These are phyloP conservation scores for Exophiala mesophila DNA, from an alignment of 2,329 filamentous ascomycete genomes.

Conservation along the genomic window DNA sequence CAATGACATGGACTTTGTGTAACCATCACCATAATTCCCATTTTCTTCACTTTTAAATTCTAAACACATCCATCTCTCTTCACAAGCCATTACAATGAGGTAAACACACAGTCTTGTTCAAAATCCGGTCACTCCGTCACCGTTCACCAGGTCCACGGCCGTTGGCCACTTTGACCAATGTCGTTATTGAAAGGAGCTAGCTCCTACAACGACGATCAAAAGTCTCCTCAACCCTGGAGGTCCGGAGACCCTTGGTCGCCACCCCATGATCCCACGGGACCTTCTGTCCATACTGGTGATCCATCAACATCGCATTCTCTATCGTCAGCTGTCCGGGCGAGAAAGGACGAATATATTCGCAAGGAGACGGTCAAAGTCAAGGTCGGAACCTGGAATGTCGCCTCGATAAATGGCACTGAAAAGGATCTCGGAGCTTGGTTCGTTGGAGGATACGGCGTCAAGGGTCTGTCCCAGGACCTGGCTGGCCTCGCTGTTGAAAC, in stretches of 20 bases:
- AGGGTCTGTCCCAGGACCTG: conserved; percentile 62
- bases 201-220: conserved; percentile 7
- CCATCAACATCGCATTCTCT: conserved; percentile 40
- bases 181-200: conserved; percentile 7
- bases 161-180: conserved; percentile 12
- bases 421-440: conserved; percentile 90
- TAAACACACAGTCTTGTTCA: too few species aligned
- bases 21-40: too few species aligned
- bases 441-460: conserved; percentile 67
- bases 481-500: conserved; percentile 45
- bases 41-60: too few species aligned
- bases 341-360: conserved; percentile 73
- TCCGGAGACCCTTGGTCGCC: conserved; percentile 22
- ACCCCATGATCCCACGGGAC: conserved; percentile 43
- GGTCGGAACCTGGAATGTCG: conserved; percentile 93
- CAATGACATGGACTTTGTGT: too few species aligned
- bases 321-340: conserved; percentile 60
- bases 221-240: conserved; percentile 20
- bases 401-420: conserved; percentile 75
- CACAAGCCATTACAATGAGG: too few species aligned
- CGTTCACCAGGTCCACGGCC: too few species aligned
- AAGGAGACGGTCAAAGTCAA: conserved; percentile 75
- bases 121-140: too few species aligned
- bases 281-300: conserved; percentile 36
- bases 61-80: too few species aligned